Base-by-base conservation (phyloP, 495 filamentous ascomycete species). In the Penicillium psychrofluorescens region DNA sequence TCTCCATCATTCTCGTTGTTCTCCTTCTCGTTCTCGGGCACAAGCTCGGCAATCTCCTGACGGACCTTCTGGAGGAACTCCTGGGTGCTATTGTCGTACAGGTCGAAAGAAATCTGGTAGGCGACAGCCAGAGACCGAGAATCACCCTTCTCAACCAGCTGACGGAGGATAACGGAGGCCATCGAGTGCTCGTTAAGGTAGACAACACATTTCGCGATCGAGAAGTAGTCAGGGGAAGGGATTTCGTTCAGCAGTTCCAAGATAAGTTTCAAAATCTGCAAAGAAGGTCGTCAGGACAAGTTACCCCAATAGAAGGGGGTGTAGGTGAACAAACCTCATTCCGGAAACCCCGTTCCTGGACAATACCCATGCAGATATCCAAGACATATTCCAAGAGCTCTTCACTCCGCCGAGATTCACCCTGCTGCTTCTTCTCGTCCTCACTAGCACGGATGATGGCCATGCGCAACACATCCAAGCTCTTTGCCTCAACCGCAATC, bases 61-160 rank as follows among this genome's bases (percentile, higher is more conserved):
- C 86, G 85, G 48, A 97, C 89, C 64, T 89, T 96, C 48, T 83
- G 81, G 12, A 99, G 66, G 56, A 97, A 99, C 54, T 96, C 91
- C 56, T 99, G 92, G 0, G 92, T 95, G 54, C 91, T 91, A 53
- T 97, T 97, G 62, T 96, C 92, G 65, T 95, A 95, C 29, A 99
- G 78, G 53, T 97, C 92, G 59, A 99, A 99, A 2, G 92, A 90
- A 28, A 97, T 92, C 58, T 99, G 94, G 59, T 97, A 97, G 14
- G 92, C 94, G 38, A 91, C 80, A 0, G 91, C 85, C 9, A 84
- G 75, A 4, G 88, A 85, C 41, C 77, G 80, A 12, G 77, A 65
- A 53, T 92, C 89, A 8, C 83, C 87, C 54, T 86, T 85, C 48
- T 81, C 72, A 8, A 97, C 83, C 15, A 99, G 74, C 53, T 90